Evolutionary conservation across 73 alveolate species (phyloP).

Genomic region (Paramecium bursaria): DNA sequence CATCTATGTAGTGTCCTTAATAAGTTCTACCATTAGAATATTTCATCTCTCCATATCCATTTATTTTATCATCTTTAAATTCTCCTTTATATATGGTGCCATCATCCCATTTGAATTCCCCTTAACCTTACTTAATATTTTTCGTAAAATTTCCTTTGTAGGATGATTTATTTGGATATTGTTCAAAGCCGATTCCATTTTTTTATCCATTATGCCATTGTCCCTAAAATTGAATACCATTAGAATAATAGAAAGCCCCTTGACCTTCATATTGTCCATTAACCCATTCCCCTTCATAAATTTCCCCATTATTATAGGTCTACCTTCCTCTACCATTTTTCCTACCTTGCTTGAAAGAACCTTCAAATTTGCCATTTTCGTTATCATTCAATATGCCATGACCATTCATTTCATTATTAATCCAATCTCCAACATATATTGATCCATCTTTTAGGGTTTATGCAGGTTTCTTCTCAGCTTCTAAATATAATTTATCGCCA

Average conservation of each 20-base stretch:
- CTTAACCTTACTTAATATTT: conserved; percentile 47
- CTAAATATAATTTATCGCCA: conserved; percentile 5
- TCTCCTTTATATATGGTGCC: conserved; percentile 61
- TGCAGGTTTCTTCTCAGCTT: conserved; percentile 45
- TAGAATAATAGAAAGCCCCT: conserved; percentile 74
- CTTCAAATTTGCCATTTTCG: conserved; percentile 69
- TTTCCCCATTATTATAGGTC: conserved; percentile 70
- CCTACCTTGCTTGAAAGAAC: conserved; percentile 63
- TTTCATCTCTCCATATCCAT: conserved; percentile 62
- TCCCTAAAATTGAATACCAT: conserved; percentile 64
- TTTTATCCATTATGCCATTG: conserved; percentile 54
- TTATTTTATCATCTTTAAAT: conserved; percentile 56
- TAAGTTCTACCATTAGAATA: conserved; percentile 64
- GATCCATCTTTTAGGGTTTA: conserved; percentile 45
- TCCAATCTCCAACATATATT: conserved; percentile 57
- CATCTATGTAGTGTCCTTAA: conserved; percentile 67
- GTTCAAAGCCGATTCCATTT: conserved; percentile 66
- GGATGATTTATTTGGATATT: conserved; percentile 34
- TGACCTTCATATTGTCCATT: conserved; percentile 71
- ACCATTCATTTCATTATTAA: conserved; percentile 45
- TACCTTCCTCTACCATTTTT: conserved; percentile 73
- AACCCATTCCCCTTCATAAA: conserved; percentile 73
- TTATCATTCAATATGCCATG: conserved; percentile 34
- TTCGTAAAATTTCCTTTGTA: conserved; percentile 38
- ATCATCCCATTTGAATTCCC: conserved; percentile 63